Percentiles rank a stretch among this genome's conserved stretches.
phyloP scores from a whole-genome alignment of 306 rosid species.

The Castanea sativa region DNA sequence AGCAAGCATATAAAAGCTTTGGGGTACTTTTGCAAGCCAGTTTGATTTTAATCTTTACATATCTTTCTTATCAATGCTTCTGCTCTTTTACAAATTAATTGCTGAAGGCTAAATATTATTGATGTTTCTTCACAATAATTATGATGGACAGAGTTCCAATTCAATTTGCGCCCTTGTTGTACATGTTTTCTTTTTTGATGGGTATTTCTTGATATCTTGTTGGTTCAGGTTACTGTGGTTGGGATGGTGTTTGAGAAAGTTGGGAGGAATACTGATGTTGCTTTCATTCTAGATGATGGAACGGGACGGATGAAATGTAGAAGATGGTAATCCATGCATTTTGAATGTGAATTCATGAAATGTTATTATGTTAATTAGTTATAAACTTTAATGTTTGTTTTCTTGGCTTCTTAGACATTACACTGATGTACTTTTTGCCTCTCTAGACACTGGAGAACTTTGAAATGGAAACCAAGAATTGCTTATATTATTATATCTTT shows the following conservation, averaged over 20 bases:
- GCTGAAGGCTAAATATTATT: neutral
- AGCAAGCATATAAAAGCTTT: too few relatives aligned
- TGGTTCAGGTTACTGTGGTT: slow-evolving; percentile 44
- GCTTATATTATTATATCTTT: neutral
- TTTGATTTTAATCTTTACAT: neutral
- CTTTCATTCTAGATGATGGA: slow-evolving; percentile 73
- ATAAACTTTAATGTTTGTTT: neutral
- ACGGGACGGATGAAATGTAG: slow-evolving; percentile 76
- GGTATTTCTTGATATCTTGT: neutral
- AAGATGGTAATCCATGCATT: slow-evolving; percentile 67
- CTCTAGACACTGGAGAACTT: neutral
- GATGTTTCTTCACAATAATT: neutral
- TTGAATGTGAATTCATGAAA: neutral
- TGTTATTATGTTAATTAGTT: neutral
- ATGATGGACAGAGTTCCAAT: too few relatives aligned
- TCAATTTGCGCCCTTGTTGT: neutral
- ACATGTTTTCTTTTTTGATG: neutral
- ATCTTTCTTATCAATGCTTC: neutral
- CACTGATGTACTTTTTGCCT: neutral
- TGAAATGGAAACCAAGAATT: neutral
- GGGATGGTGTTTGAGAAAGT: slow-evolving; percentile 74
- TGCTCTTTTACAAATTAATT: too few relatives aligned
- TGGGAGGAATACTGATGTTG: slow-evolving; percentile 73
- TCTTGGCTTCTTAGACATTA: neutral
- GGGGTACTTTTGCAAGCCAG: neutral